These are phyloP conservation scores for Ophiostoma pallidulum DNA, from an alignment of 2,329 filamentous ascomycete species.

Conservation along the genomic window DNA sequence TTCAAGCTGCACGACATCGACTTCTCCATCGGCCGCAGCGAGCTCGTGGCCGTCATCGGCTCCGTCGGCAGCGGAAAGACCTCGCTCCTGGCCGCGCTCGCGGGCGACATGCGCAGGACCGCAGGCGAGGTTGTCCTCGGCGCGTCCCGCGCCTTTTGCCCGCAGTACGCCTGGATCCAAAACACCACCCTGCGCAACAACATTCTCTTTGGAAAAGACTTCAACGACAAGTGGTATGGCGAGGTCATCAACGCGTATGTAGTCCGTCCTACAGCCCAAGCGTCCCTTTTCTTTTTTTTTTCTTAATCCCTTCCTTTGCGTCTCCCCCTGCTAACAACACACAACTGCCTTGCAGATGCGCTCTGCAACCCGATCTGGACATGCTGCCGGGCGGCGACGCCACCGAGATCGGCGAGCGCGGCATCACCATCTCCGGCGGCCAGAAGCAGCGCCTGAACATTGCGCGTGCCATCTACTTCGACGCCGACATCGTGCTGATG, in stretches of 20 bases:
- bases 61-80: slow-evolving; percentile 86
- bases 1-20: slow-evolving; percentile 64
- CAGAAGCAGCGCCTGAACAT: slow-evolving; percentile 96
- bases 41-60: slow-evolving; percentile 78
- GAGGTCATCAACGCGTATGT: slow-evolving; percentile 68
- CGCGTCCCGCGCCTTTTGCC: slow-evolving; percentile 78
- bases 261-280: too few species aligned
- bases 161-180: slow-evolving; percentile 97
- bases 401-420: slow-evolving; percentile 91
- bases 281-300: neutral
- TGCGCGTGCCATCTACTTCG: slow-evolving; percentile 66
- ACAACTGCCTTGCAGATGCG: slow-evolving; percentile 53
- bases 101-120: slow-evolving; percentile 88
- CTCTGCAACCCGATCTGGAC: slow-evolving; percentile 73
- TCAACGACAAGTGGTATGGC: slow-evolving; percentile 70
- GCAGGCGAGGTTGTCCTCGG: slow-evolving; percentile 64
- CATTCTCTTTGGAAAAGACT: slow-evolving; percentile 77
- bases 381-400: slow-evolving; percentile 84
- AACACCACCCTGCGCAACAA: slow-evolving; percentile 82
- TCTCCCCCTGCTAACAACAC: neutral
- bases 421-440: slow-evolving; percentile 89
- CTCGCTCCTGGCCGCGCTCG: slow-evolving; percentile 77
- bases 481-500: slow-evolving; percentile 59
- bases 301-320: neutral
- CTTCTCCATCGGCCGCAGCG: slow-evolving; percentile 60